These are phyloP conservation scores for Cyberlindnera lachancei DNA, from an alignment of 805 yeast genomes.

Conservation along the genomic window DNA sequence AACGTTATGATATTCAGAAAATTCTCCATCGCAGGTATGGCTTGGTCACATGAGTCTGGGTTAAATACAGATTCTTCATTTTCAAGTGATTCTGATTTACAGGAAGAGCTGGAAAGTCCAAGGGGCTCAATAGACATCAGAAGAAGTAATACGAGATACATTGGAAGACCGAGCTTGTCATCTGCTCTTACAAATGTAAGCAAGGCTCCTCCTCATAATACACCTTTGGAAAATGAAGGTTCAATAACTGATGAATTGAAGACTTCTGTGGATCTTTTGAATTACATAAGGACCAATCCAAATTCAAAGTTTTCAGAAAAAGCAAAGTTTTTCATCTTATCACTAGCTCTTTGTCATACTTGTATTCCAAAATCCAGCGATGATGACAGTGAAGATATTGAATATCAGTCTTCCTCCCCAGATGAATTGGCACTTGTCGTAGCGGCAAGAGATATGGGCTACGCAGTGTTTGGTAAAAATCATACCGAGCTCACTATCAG, in stretches of 20 bases:
- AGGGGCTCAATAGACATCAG: slow-evolving; percentile 34
- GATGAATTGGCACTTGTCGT: slow-evolving; percentile 91
- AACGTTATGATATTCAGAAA: slow-evolving; percentile 90
- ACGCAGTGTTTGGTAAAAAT: slow-evolving; percentile 65
- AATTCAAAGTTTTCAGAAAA: slow-evolving; percentile 57
- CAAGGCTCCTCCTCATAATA: background rate
- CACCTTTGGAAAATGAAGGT: too few species aligned
- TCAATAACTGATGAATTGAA: slow-evolving; percentile 18
- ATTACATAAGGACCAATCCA: slow-evolving; percentile 67
- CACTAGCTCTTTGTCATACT: slow-evolving; percentile 83
- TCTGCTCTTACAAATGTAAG: slow-evolving; percentile 25
- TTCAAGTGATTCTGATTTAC: too few species aligned
- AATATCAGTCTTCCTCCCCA: slow-evolving; percentile 92
- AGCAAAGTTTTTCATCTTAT: slow-evolving; percentile 71
- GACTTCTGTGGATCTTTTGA: slow-evolving; percentile 60
- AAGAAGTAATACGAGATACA: slow-evolving; percentile 31
- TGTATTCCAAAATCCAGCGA: slow-evolving; percentile 64
- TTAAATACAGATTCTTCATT: too few species aligned
- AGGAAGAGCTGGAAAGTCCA: too few species aligned
- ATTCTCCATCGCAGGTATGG: slow-evolving; percentile 76
- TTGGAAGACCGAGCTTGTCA: slow-evolving; percentile 56
- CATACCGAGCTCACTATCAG: slow-evolving; percentile 56
- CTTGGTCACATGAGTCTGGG: slow-evolving; percentile 81
- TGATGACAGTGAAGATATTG: slow-evolving; percentile 39
- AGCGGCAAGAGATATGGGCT: slow-evolving; percentile 95